Base-by-base conservation (phyloP, 192 early-diverging fungal genomes). In the Linnemannia zychae region DNA sequence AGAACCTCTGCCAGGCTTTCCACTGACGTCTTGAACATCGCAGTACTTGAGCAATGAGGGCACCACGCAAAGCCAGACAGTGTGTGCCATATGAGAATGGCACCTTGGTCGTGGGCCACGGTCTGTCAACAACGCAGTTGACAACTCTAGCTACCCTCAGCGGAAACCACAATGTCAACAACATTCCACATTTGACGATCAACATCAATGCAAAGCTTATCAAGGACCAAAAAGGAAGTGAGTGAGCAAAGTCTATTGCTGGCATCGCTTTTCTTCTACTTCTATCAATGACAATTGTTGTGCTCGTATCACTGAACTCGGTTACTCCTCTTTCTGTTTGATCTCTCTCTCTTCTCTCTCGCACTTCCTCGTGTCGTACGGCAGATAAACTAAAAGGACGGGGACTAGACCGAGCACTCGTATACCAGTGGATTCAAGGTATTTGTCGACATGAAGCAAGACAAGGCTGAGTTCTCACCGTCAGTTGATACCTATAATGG, bases 111-210 rank as follows among this genome's bases (percentile, higher is more conserved):
- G 63, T 49, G 22, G 46, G 46, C 17, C 74, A 67, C 4, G 60
- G 33, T 67, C 31, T 76, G 74, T 20, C 74, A 13, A 49, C n/a
- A 3, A 76, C 46, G 40, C 74, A 67, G 33, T 46, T 76, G 16
- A 33, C 33, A 1, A 65, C 74, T 33, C 65, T 74, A 18, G 78
- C 71, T 60, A 52, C 68, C 66, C 28, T 80, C 72, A 80, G 78
- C 48, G 78, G 78, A 44, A 80, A 74, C 67, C 72, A 80, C 66
- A 74, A 80, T 53, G 34, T 63, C 3, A 37, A 17, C 71, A 80
- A 80, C 68, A 74, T 80, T 22, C 71, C 44, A 34, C 17, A n/a
- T n/a, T 67, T 80, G 33, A 72, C 46, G 50, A 80, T 80, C 69
- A n/a, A 57, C 20, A 80, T 65, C 1, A 80, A 74, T 48, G 63